Evolutionary conservation across 768 basidiomycete species (phyloP), one percentile per base, ranked within the genome.

Genomic region (Kwoniella bestiolae): DNA sequence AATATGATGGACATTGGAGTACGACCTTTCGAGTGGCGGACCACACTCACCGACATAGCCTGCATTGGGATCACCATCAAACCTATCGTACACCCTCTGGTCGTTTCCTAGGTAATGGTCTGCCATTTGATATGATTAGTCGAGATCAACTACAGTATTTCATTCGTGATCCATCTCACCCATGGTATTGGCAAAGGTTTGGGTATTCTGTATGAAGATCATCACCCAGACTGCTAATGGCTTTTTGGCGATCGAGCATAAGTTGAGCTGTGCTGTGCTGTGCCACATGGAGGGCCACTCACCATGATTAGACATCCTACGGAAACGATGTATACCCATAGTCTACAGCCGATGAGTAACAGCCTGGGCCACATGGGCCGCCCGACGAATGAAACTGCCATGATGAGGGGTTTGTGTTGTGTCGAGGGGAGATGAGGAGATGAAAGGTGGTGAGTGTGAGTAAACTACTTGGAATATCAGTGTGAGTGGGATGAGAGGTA

Each of bases 251-350:
- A 14, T 5, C 32, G 7, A 28, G 35, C 14, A 56, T 18, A 44
- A 5, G 8, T 23, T 25, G 11, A n/a, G 34, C 3, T 35, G 11
- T 56, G 28, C 11, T 56, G 18, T 7, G 12, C 6, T 51, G 16
- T 6, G 28, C 3, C 29, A 26, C 25, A 18, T 31, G 59, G 35
- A 9, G 32, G 7, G 32, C 18, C 3, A 68, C 74, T 47, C 25
- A 74, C 75, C 76, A 77, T 77, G 53, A 70, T 45, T 16, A 71
- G 58, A 12, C 69, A 65, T 14, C 69, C 76, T 18, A 71, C 25
- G 0, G 73, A 64, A 5, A 77, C 69, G 62, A 72, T 46, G 32
- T 55, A 55, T 9, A 72, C 56, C 76, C 76, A 77, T 23, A 68
- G 5, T 53, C 67, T 62, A 53, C 69, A 69, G 32, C 71, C 61